Evolutionary conservation across 78 protist genomes (phyloP), one percentile per base, ranked within the genome.

Genomic region (Chrysochromulina tobinii): DNA sequence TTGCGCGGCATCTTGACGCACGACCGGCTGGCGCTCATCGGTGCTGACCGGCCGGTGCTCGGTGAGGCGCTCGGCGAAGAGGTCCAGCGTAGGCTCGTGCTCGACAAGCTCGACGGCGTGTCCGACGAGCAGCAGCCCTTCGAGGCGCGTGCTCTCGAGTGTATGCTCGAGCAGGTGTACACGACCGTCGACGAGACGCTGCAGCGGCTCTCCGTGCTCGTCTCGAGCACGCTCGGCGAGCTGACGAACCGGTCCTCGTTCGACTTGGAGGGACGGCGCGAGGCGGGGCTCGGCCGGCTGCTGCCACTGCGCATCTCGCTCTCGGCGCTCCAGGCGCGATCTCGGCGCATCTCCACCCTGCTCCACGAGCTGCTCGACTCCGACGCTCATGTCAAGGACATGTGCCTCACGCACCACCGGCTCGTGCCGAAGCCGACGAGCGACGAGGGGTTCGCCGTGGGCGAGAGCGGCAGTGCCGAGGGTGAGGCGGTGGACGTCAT

Each of bases 251-350:
- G 25, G 83, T 9, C 72, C n/a, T 9, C 27, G 27, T 66, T 20
- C 23, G 27, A 6, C 25, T 38, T 38, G 38, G 38, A 38, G 38
- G 25, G 69, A 9, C 15, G 77, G 50, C 48, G 27, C 20, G 77
- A 14, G 23, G 83, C 57, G 14, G 83, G 58, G 57, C 83, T 75
- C 58, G 83, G 58, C 25, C 8, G 17, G 58, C 83, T 75, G 23
- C 83, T 75, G 57, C 83, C 83, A 57, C 54, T 75, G 18, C 83
- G 21, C 20, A 75, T 75, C 57, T 27, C 83, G 83, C 58, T 75
- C 83, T 50, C 6, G 58, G 8, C 72, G 72, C 72, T 66, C 23
- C 72, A 66, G 72, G 38, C 38, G 38, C 38, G 38, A 38, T 38
- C 64, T 14, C 64, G 64, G 64, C 64, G 64, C 23, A 7, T 59